These are phyloP conservation scores for Aureobasidium sp. DNA, from an alignment of 2,329 filamentous ascomycete species.

Conservation along the genomic window DNA sequence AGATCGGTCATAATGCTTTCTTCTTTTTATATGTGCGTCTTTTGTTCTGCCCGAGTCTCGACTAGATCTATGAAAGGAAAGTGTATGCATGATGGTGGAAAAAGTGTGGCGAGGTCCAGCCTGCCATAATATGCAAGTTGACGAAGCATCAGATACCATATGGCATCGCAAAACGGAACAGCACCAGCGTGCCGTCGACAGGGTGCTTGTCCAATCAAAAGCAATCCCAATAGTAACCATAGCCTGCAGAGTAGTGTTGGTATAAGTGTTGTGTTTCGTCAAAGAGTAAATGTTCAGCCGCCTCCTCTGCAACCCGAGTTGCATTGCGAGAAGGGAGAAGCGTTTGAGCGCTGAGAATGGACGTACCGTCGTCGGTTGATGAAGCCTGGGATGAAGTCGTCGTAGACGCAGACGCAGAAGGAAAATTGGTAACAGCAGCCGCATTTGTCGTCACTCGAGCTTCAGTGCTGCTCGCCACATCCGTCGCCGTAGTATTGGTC, in stretches of 20 bases:
- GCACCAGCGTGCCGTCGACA: neutral
- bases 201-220: neutral
- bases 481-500: neutral
- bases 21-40: neutral
- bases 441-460: neutral
- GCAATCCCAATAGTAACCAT: constrained; percentile 7
- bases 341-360: neutral
- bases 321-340: neutral
- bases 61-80: neutral
- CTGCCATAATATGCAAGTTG: neutral
- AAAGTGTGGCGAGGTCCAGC: neutral
- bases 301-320: neutral
- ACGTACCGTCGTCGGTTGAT: neutral
- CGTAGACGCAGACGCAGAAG: neutral
- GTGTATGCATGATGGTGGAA: neutral
- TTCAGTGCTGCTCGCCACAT: neutral
- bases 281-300: neutral
- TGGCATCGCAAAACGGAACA: neutral
- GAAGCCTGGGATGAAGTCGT: neutral
- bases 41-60: neutral
- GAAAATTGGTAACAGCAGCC: neutral
- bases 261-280: neutral
- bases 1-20: neutral
- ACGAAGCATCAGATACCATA: neutral
- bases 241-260: constrained; percentile 1